Evolutionary conservation across 2,329 filamentous ascomycete species (phyloP), one percentile per base, ranked within the genome.

Genomic region (Sporothrix globosa): DNA sequence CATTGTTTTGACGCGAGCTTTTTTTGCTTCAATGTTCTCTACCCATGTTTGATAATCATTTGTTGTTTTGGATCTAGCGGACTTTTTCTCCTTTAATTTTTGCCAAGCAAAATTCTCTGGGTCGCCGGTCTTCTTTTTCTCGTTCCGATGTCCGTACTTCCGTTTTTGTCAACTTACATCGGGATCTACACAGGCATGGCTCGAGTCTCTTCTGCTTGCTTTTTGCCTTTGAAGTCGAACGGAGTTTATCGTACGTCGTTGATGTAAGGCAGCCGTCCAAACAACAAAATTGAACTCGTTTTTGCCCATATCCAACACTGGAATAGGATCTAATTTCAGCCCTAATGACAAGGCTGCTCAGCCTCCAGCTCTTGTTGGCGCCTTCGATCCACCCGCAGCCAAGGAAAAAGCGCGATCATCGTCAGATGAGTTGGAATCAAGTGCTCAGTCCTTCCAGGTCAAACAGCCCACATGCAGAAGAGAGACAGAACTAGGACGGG

Each of bases 341-440:
- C 53, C 24, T 17, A 27, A 11, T 19, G 60, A 48, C 60, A n/a
- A 63, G 60, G 60, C 60, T 63, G 34, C 14, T 19, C 41, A 63
- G 60, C 60, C 60, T 44, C 41, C n/a, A 46, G 21, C 41, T 63
- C 53, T 58, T 46, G 41, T 63, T 48, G 41, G 24, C 39, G 39
- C n/a, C 39, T 39, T 48, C 60, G 41, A 63, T 63, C 41, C 41
- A 63, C 21, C 24, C 21, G 9, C 41, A 48, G 21, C 60, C 21
- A 63, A 63, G 27, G 4, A 46, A 27, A n/a, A 46, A n/a, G 21
- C 11, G n/a, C 41, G 2, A 63, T 27, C 13, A 46, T n/a, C 13
- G 60, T 63, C 41, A 63, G 60, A 63, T 63, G 60, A 41, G n/a
- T 30, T 48, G 60, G 60, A 63, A 63, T 48, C 41, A 63, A 63